phyloP scores from a whole-genome alignment of 2,329 filamentous ascomycete species.

The Xylariaceae sp. region DNA sequence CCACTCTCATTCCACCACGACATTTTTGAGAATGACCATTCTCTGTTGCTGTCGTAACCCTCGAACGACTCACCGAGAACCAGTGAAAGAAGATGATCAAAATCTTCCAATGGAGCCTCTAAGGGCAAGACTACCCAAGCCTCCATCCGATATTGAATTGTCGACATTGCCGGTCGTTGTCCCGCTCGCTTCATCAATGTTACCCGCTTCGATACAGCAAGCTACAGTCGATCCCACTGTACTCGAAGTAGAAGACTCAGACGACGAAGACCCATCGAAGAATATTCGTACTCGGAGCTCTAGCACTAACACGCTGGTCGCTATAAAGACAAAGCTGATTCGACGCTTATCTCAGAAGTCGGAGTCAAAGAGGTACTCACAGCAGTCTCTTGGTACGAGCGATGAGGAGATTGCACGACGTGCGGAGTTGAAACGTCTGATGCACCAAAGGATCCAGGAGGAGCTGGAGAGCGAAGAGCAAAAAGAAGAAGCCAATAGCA shows the following conservation, averaged over 20 bases:
- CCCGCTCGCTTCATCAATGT: slow-evolving; percentile 24
- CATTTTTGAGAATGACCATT: slow-evolving; percentile 36
- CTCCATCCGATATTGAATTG: slow-evolving; percentile 25
- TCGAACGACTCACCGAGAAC: slow-evolving; percentile 19
- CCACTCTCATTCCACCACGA: slow-evolving; percentile 20
- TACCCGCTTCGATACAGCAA: slow-evolving; percentile 30
- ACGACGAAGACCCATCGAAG: slow-evolving; percentile 28
- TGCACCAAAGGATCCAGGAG: slow-evolving; percentile 60
- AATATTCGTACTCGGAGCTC: slow-evolving; percentile 18
- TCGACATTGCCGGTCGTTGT: slow-evolving; percentile 22
- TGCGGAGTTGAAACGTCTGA: slow-evolving; percentile 58
- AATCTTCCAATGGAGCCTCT: slow-evolving; percentile 30
- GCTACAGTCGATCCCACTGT: slow-evolving; percentile 35
- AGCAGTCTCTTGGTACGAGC: slow-evolving; percentile 48
- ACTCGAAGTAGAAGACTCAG: slow-evolving; percentile 47
- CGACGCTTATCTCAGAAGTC: slow-evolving; percentile 51
- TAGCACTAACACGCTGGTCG: slow-evolving; percentile 46
- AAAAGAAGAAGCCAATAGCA: slow-evolving; percentile 36
- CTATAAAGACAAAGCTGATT: slow-evolving; percentile 49
- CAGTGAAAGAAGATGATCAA: slow-evolving; percentile 14
- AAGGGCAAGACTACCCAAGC: slow-evolving; percentile 28
- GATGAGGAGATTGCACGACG: slow-evolving; percentile 57
- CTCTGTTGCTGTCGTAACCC: slow-evolving; percentile 40
- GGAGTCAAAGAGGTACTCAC: slow-evolving; percentile 44
- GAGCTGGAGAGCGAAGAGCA: slow-evolving; percentile 54